Evolutionary conservation across 2,329 filamentous ascomycete genomes (phyloP).

Genomic region (Coniochaeta prunicola): DNA sequence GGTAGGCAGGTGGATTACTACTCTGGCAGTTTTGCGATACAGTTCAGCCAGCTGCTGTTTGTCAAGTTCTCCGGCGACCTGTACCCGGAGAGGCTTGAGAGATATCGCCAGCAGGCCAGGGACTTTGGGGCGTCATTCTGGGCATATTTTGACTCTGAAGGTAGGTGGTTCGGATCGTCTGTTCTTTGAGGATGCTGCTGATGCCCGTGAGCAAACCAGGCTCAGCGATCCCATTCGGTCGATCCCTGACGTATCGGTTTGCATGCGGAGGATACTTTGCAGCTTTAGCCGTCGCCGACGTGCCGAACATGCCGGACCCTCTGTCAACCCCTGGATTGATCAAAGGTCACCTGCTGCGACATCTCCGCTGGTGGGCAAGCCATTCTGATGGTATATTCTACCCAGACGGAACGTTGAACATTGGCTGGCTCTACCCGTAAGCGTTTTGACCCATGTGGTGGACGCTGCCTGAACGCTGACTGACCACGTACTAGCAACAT

Average conservation of each 20-base stretch:
- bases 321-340: slow-evolving; percentile 24
- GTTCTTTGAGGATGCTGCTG: no score
- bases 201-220: slow-evolving; percentile 16
- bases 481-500: slow-evolving; percentile 29
- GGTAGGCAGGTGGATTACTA: slow-evolving; percentile 71
- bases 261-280: slow-evolving; percentile 35
- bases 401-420: slow-evolving; percentile 33
- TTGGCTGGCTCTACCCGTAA: slow-evolving; percentile 22
- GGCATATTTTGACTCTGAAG: slow-evolving; percentile 32
- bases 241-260: slow-evolving; percentile 37
- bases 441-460: no score
- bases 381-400: slow-evolving; percentile 28
- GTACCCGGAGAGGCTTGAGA: slow-evolving; percentile 57
- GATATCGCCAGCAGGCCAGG: slow-evolving; percentile 37
- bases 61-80: slow-evolving; percentile 61
- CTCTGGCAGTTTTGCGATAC: slow-evolving; percentile 74
- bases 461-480: no score
- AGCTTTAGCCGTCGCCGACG: slow-evolving; percentile 27
- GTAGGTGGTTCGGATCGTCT: no score
- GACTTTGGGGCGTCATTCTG: slow-evolving; percentile 29
- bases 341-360: slow-evolving; percentile 34
- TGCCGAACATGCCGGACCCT: slow-evolving; percentile 23
- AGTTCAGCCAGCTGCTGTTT: slow-evolving; percentile 72
- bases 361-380: slow-evolving; percentile 34
- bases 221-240: slow-evolving; percentile 35